Evolutionary conservation across 202 grass and related monocot species (phyloP).

Genomic region (Saccharum hybrid): DNA sequence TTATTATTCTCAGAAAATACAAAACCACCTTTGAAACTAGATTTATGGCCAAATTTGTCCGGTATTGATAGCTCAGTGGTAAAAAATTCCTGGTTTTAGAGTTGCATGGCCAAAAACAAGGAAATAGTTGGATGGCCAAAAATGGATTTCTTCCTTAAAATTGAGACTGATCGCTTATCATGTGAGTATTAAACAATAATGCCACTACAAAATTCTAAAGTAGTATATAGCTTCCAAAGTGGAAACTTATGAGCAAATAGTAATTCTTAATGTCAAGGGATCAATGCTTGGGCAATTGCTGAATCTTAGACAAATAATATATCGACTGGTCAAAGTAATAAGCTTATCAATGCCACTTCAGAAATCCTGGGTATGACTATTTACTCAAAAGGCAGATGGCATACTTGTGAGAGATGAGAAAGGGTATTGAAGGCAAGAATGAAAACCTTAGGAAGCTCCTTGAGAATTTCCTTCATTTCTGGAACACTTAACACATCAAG

Average conservation of each 20-base stretch:
- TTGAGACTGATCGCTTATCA: background rate
- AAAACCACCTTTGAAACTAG: too few relatives aligned
- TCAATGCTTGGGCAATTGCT: slow-evolving; percentile 7
- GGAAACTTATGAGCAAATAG: slow-evolving; percentile 9
- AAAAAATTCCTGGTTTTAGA: too few relatives aligned
- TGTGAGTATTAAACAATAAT: background rate
- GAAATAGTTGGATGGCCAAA: too few relatives aligned
- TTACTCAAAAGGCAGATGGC: slow-evolving; percentile 20
- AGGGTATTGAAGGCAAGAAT: slow-evolving; percentile 30
- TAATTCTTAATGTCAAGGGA: slow-evolving; percentile 18
- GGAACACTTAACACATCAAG: slow-evolving; percentile 77
- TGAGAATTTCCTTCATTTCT: slow-evolving; percentile 81
- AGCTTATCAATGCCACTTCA: background rate
- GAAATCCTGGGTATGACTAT: slow-evolving; percentile 21
- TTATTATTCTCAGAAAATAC: too few relatives aligned
- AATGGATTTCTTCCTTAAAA: background rate
- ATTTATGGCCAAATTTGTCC: too few relatives aligned
- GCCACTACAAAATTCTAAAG: background rate
- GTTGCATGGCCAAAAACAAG: too few relatives aligned
- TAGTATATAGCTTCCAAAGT: slow-evolving; percentile 13
- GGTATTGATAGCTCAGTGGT: too few relatives aligned
- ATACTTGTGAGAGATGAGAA: background rate
- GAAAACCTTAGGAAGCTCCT: slow-evolving; percentile 76
- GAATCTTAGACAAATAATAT: slow-evolving; percentile 8
- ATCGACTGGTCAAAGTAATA: slow-evolving; percentile 3